These are phyloP conservation scores for Tarenaya hassleriana DNA, from an alignment of 345 rosid species.

Conservation along the genomic window DNA sequence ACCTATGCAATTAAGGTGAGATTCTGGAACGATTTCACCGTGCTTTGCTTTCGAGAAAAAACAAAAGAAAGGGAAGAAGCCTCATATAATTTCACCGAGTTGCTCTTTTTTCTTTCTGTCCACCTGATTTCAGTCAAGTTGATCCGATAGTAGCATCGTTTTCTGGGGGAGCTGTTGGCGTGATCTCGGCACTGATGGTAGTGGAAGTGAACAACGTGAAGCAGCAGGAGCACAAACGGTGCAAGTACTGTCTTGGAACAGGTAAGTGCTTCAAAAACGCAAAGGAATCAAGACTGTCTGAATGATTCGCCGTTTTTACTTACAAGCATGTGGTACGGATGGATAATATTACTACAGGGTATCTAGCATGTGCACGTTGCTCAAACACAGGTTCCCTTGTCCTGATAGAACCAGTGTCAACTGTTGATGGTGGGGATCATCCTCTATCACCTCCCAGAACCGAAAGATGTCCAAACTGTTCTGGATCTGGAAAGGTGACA, in stretches of 20 bases:
- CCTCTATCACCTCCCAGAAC: conserved; percentile 57
- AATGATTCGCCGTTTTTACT: no score
- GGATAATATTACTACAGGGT: conserved; percentile 50
- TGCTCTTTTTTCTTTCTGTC: conserved; percentile 14
- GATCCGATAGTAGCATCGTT: conserved; percentile 98
- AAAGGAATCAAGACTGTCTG: background rate
- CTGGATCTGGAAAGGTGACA: conserved; percentile 92
- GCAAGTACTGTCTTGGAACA: conserved; percentile 98
- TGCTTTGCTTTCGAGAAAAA: background rate
- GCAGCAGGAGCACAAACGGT: conserved; percentile 89
- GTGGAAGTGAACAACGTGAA: conserved; percentile 95
- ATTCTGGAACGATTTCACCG: background rate
- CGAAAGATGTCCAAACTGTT: conserved; percentile 91
- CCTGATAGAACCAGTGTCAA: conserved; percentile 59
- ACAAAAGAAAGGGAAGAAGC: background rate
- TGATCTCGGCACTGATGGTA: conserved; percentile 92
- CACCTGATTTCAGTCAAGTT: conserved; percentile 55
- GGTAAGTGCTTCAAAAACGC: conserved; percentile 33
- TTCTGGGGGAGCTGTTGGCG: conserved; percentile 98
- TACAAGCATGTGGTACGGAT: background rate
- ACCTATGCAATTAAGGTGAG: conserved; percentile 89
- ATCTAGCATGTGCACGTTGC: conserved; percentile 97
- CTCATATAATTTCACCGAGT: background rate
- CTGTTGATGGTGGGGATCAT: conserved; percentile 40
- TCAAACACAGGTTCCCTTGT: conserved; percentile 72